Evolutionary conservation across 2,329 filamentous ascomycete genomes (phyloP), one percentile per base, ranked within the genome.

Genomic region (Podosphaera leucotricha): DNA sequence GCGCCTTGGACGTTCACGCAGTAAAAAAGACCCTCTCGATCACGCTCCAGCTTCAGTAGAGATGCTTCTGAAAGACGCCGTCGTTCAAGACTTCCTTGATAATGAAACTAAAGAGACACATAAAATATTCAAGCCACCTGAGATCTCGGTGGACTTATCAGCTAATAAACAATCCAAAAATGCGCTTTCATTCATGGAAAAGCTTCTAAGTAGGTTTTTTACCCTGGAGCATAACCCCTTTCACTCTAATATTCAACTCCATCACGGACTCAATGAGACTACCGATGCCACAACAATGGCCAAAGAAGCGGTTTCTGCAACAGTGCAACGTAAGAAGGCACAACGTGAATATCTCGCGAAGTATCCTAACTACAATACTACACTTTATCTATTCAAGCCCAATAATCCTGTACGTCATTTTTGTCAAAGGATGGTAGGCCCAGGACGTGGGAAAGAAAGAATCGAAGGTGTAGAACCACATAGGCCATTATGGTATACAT

Each of bases 11-110:
- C 67, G 72, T 54, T 64, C 72, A 52, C 65, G 66, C 22, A 66
- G 72, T 57, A 68, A 70, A 26, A 77, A 75, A 54, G 90, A 95
- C 57, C 86, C 87, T 2, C 66, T 95, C 15, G 86, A 94, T 57
- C 92, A 92, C 57, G 86, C 86, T 2, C 81, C 81, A 19, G 85
- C 84, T 6, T 86, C 84, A 44, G 80, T 92, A 58, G 90, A 95
- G 58, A 93, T 95, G 85, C 68, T 98, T 41, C 68, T 95, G 39
- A 95, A 95, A 57, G 87, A 95, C 60, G 84, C 85, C 1, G 85
- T 98, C 21, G 87, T 98, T 6, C 78, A 77, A 42, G 90, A 95
- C 54, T 98, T 98, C 49, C 70, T 98, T 3, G 85, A 95, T 53
- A 84, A 92, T 51, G 66, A 69, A 49, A 63, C 69, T 26, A 64